A percentile compares a stretch with the other conserved stretches of the same genome.
Evolutionary conservation across 257 asterid species (phyloP).

Genomic region (Osmanthus fragrans): DNA sequence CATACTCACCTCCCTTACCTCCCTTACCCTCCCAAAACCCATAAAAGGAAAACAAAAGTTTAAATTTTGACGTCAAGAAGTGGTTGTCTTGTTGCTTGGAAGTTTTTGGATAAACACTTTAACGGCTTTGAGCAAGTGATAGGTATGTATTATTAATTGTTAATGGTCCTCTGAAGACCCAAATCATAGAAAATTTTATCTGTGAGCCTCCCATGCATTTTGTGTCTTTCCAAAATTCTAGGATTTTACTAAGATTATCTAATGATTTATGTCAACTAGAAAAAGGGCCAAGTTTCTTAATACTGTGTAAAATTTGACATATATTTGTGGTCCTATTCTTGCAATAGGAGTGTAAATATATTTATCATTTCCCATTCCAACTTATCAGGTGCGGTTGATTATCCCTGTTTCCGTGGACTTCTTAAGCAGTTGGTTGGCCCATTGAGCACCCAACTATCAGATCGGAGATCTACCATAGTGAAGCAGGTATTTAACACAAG

Average conservation of each 20-base stretch:
- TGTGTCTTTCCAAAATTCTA: background rate
- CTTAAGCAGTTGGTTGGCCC: slow-evolving; percentile 90
- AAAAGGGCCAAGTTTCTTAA: slow-evolving; percentile 6
- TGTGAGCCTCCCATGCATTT: background rate
- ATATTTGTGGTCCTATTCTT: slow-evolving; percentile 1
- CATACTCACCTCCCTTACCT: background rate
- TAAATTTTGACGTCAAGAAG: background rate
- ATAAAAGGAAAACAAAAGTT: background rate
- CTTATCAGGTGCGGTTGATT: slow-evolving; percentile 82
- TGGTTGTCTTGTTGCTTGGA: background rate
- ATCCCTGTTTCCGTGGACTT: slow-evolving; percentile 89
- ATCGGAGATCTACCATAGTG: slow-evolving; percentile 97
- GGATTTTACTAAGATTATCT: slow-evolving; percentile 11
- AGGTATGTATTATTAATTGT: background rate
- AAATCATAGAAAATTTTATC: slow-evolving; percentile 4
- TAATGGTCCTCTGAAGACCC: background rate
- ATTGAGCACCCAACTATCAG: slow-evolving; percentile 88
- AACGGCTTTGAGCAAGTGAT: background rate
- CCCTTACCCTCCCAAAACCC: background rate
- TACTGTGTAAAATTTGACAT: background rate
- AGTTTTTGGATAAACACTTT: background rate
- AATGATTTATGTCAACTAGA: slow-evolving; percentile 6
- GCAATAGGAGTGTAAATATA: background rate
- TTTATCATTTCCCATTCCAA: slow-evolving; percentile 19
- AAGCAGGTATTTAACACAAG: slow-evolving; percentile 64